Percentiles rank a stretch among this genome's conserved stretches.
Conservation (phyloP, 768 basidiomycete species). For the Lactarius indigo region DNA sequence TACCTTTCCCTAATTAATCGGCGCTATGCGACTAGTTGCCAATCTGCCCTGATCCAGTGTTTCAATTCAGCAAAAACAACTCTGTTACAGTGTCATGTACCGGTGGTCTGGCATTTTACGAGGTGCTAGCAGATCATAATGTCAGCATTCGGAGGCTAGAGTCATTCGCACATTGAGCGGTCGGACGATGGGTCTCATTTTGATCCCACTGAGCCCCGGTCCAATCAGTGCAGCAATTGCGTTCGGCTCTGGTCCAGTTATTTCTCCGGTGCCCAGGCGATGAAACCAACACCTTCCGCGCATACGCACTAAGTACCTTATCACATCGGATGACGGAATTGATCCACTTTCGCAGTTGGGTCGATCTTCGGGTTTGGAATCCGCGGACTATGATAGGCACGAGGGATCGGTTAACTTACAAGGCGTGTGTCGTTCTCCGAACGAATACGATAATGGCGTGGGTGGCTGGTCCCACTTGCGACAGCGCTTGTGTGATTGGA, state of each 20-base stretch:
- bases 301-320: neutral
- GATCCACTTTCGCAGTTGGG: neutral
- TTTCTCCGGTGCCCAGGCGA: neutral
- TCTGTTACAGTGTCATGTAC: neutral
- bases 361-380: neutral
- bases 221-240: neutral
- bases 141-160: slow-evolving; percentile 11
- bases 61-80: neutral
- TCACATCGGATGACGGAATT: neutral
- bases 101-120: neutral
- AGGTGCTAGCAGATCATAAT: neutral
- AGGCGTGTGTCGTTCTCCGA: neutral
- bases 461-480: neutral
- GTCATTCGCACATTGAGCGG: neutral
- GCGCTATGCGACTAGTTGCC: neutral
- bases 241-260: neutral
- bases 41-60: neutral
- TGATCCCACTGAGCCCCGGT: neutral
- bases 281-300: neutral
- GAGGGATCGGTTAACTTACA: neutral
- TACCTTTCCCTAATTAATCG: neutral
- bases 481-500: neutral
- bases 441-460: neutral
- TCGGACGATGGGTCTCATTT: neutral
- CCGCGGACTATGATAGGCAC: neutral